Conservation (phyloP, 495 filamentous ascomycete genomes). For the Neurospora intermedia region DNA sequence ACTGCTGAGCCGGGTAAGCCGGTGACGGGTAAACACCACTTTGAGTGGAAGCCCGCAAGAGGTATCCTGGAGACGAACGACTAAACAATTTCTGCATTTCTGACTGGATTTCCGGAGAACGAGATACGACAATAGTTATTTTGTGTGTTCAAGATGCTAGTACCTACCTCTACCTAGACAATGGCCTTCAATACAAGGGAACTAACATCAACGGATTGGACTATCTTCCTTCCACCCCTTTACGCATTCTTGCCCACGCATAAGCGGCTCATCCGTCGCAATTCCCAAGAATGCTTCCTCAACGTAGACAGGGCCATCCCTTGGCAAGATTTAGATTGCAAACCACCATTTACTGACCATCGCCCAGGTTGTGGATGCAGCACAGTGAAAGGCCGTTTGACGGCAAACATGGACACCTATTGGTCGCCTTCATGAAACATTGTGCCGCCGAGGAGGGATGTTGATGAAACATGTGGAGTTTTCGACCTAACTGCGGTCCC, state of each 20-base stretch:
- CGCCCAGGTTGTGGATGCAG: neutral
- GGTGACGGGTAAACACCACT: constrained; percentile 43
- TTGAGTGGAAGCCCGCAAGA: constrained; percentile 45
- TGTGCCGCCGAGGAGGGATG: neutral
- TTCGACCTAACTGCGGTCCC: neutral
- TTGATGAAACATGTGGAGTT: neutral
- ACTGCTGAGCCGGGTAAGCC: constrained; percentile 37
- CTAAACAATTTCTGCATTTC: neutral
- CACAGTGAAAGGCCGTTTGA: neutral
- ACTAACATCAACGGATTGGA: neutral
- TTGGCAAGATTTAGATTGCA: neutral
- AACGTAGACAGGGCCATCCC: neutral
- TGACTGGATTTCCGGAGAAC: no score
- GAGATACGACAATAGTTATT: neutral
- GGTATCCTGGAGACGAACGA: neutral
- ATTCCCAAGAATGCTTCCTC: neutral
- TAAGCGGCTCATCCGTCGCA: neutral
- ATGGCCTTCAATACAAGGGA: neutral
- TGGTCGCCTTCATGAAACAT: neutral
- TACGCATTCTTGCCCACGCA: neutral
- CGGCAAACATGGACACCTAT: neutral
- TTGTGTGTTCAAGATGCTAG: neutral
- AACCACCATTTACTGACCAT: neutral
- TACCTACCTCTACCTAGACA: neutral
- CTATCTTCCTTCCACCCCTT: neutral